These are phyloP conservation scores for Trapa bicornis DNA, from an alignment of 345 rosid species.

Conservation along the genomic window DNA sequence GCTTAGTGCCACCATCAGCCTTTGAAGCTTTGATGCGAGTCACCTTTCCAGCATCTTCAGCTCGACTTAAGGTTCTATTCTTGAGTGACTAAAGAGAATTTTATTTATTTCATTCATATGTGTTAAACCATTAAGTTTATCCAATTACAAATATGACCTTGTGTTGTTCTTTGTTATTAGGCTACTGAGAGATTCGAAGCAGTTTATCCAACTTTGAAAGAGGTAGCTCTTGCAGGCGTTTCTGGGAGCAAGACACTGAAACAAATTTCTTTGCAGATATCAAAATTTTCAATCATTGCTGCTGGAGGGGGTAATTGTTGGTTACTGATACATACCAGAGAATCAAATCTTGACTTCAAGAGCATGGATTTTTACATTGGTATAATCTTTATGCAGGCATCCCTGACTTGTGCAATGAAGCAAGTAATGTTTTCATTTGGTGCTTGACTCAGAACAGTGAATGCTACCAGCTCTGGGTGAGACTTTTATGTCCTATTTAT, in stretches of 20 bases:
- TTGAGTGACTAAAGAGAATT: not conserved
- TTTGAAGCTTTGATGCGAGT: conserved; percentile 38
- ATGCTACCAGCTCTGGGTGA: conserved; percentile 45
- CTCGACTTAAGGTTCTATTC: conserved; percentile 36
- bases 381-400: conserved; percentile 16
- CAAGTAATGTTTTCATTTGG: conserved; percentile 36
- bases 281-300: conserved; percentile 30
- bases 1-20: conserved; percentile 50
- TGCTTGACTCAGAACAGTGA: conserved; percentile 39
- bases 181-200: conserved; percentile 65
- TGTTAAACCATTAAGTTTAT: not conserved
- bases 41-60: conserved; percentile 43
- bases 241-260: conserved; percentile 57
- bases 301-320: conserved; percentile 41
- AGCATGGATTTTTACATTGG: too few relatives aligned
- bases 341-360: not conserved
- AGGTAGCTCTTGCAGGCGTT: conserved; percentile 56
- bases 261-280: conserved; percentile 46
- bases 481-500: conserved; percentile 9
- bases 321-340: not conserved
- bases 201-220: conserved; percentile 44
- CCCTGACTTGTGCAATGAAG: conserved; percentile 36
- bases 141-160: not conserved
- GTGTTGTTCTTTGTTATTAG: conserved; percentile 14
- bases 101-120: not conserved